Base-by-base conservation (phyloP, 306 rosid species). In the Hippophae tibetana region DNA sequence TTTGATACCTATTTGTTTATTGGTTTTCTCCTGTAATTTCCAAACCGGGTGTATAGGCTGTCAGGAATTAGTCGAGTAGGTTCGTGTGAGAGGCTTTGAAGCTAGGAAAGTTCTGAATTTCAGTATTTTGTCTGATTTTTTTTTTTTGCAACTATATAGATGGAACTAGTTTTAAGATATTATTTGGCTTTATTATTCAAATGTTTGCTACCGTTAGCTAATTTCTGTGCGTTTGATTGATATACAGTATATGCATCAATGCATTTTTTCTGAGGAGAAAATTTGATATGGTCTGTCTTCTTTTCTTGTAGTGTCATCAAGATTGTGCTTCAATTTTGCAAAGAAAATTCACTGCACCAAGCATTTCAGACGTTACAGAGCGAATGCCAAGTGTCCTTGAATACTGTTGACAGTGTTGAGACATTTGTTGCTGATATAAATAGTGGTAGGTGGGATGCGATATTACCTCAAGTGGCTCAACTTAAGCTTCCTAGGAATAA, bases 251-350 rank as follows among this genome's bases (percentile, higher is more conserved):
- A 7, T 7, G 47, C n/a, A 41, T 8, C 8, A 14, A 27, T 38
- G 27, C 1, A 6, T 54, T 61, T 45, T 10, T 12, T 49, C 11
- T 47, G 42, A 18, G 8, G 11, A 3, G 40, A 52, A 31, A 48
- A 41, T 48, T 25, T 56, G 45, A n/a, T 63, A 54, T 41, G 49
- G 57, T 23, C 5, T 23, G 5, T 43, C 10, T 8, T 26, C 26
- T n/a, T 52, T 23, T 13, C 46, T 67, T 72, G 62, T 87, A 92
- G 96, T 67, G 99, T 88, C 52, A 86, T 92, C 73, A 92, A 92
- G 83, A 92, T 89, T 51, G 99, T 92, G 76, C 99, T 92, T 65
- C 99, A 92, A 63, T 92, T 92, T 57, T 92, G 99, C 75, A 88
- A 92, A 84, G 99, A 92, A 67, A 88, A 88, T 60, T 92, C 97